Conservation (phyloP, 768 basidiomycete species). For the Gloeopeniophorella convolvens region DNA sequence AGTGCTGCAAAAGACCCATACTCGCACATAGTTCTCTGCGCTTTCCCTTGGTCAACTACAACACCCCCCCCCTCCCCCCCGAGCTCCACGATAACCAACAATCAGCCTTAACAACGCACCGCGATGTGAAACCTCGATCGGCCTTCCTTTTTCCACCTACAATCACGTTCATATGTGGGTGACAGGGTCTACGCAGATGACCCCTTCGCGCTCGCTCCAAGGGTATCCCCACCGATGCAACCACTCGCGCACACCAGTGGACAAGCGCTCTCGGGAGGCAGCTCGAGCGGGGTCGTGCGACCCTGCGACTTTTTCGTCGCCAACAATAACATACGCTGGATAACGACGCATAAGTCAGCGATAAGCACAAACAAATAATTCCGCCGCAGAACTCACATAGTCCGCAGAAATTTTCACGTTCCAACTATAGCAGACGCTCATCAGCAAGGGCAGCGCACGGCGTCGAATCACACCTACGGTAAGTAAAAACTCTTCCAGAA, state of each 20-base stretch:
- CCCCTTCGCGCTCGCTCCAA: slow-evolving; percentile 89
- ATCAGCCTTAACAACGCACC: slow-evolving; percentile 4
- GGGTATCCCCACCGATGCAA: slow-evolving; percentile 93
- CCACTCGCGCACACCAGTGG: slow-evolving; percentile 85
- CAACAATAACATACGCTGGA: slow-evolving; percentile 81
- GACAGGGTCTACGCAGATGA: slow-evolving; percentile 81
- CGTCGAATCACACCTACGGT: slow-evolving; percentile 49
- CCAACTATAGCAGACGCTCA: slow-evolving; percentile 45
- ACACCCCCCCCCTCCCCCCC: too few relatives aligned
- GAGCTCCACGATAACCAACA: too few relatives aligned
- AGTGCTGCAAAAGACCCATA: not conserved
- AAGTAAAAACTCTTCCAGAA: slow-evolving; percentile 82
- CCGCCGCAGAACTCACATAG: slow-evolving; percentile 46
- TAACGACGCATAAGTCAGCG: not conserved
- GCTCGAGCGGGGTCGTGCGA: slow-evolving; percentile 81
- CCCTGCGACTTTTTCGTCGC: slow-evolving; percentile 94
- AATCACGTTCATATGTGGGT: slow-evolving; percentile 44
- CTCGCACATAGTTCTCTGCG: not conserved
- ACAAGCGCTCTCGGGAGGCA: slow-evolving; percentile 75
- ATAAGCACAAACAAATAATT: not conserved
- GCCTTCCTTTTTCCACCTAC: slow-evolving; percentile 7
- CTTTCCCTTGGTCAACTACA: not conserved
- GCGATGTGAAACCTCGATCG: slow-evolving; percentile 4
- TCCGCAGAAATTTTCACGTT: slow-evolving; percentile 83
- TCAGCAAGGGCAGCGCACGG: not conserved